Percentiles rank a stretch among this genome's conserved stretches.
phyloP scores from a whole-genome alignment of 805 yeast genomes.

The Candida incommunis region DNA sequence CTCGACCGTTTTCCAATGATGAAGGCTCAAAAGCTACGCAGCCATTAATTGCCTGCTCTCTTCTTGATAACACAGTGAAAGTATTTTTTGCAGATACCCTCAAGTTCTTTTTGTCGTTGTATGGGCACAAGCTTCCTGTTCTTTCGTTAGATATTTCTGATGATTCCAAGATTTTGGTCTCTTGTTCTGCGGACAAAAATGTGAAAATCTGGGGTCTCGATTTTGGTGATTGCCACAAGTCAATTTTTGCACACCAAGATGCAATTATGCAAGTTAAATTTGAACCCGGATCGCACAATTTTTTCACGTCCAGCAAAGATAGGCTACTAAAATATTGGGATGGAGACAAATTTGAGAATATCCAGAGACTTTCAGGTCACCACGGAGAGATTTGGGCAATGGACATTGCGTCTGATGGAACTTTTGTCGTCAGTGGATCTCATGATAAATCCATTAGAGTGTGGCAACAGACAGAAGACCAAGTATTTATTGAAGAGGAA shows the following conservation, averaged over 20 bases:
- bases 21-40: constrained; percentile 39
- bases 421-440: constrained; percentile 63
- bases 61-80: constrained; percentile 90
- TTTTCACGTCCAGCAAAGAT: constrained; percentile 84
- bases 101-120: constrained; percentile 76
- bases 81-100: constrained; percentile 78
- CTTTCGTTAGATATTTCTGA: constrained; percentile 78
- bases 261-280: constrained; percentile 82
- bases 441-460: constrained; percentile 88
- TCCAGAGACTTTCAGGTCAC: constrained; percentile 77
- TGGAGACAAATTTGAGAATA: constrained; percentile 90
- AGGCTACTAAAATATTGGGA: constrained; percentile 92
- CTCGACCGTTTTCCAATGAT: background rate
- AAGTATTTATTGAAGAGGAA: constrained; percentile 94
- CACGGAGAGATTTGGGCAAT: constrained; percentile 91
- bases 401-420: constrained; percentile 56
- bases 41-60: constrained; percentile 64
- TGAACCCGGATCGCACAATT: constrained; percentile 74
- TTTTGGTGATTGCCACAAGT: constrained; percentile 97
- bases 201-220: constrained; percentile 97
- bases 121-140: constrained; percentile 95
- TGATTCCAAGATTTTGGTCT: constrained; percentile 77
- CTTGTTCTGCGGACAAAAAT: constrained; percentile 95
- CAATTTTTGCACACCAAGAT: constrained; percentile 94
- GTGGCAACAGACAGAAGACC: constrained; percentile 92